Percentiles rank a stretch among this genome's conserved stretches.
phyloP scores from a whole-genome alignment of 352 stramenopile species.

The Blastocystis sp. region DNA sequence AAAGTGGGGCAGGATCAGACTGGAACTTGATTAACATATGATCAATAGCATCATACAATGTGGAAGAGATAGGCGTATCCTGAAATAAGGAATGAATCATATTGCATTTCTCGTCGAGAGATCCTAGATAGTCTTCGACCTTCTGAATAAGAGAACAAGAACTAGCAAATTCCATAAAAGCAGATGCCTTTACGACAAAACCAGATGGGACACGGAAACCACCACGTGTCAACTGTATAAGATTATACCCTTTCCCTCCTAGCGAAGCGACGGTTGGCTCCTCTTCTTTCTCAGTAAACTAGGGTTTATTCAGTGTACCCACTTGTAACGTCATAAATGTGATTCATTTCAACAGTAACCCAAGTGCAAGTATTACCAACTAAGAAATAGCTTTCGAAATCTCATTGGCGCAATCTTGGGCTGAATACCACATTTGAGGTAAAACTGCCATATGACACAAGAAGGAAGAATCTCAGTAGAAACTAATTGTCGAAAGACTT shows the following conservation, averaged over 20 bases:
- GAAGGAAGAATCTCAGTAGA: too few relatives aligned
- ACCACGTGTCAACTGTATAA: neutral
- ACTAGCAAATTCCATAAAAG: neutral
- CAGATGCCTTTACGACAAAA: constrained; percentile 27
- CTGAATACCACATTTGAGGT: too few relatives aligned
- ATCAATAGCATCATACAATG: neutral
- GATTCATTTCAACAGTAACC: too few relatives aligned
- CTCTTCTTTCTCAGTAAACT: neutral
- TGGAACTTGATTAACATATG: neutral
- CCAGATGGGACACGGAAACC: constrained; percentile 33
- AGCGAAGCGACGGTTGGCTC: neutral
- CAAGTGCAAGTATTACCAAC: too few relatives aligned
- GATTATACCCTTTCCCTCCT: constrained; percentile 45
- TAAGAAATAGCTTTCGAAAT: too few relatives aligned
- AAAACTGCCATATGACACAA: too few relatives aligned
- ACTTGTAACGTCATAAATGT: neutral
- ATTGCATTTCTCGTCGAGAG: neutral
- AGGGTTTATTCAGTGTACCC: neutral
- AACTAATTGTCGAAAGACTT: neutral
- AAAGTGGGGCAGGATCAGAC: neutral
- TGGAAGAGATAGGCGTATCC: neutral
- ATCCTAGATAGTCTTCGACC: neutral
- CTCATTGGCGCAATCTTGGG: too few relatives aligned
- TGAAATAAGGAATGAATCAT: neutral
- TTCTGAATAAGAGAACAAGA: neutral